Evolutionary conservation across 768 basidiomycete species (phyloP), one percentile per base, ranked within the genome.

Genomic region (Pholiota microspora): DNA sequence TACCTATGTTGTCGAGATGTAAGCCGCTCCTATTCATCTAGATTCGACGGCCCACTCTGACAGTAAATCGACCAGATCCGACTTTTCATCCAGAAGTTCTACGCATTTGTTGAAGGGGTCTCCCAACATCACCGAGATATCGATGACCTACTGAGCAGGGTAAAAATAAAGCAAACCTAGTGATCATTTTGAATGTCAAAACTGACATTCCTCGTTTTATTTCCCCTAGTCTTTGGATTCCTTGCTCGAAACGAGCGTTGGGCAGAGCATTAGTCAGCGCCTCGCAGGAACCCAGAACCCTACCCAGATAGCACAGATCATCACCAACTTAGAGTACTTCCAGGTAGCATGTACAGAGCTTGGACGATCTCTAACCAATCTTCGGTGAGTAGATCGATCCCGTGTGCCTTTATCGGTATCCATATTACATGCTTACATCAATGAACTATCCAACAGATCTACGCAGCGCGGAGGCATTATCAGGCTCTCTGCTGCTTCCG

Each of bases 41-140:
- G 13, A 52, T 35, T 29, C 31, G 21, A 15, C n/a, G 16, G 25
- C 44, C 9, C 13, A 13, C 35, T 10, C 3, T 28, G 35, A 21
- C 21, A n/a, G n/a, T n/a, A n/a, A n/a, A 18, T 46, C 35, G 40
- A 24, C 25, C 73, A 96, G 85, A 89, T 96, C 55, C 86, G 92
- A 23, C 78, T 76, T 38, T 98, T 96, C 64, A 89, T 97, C 34
- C 89, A 94, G 61, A 93, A 92, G 62, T 98, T 97, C 73, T 96
- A 98, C 67, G 87, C 92, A 21, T 99, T 98, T 69, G 85, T 95
- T 0, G 97, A 99, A 62, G 96, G 96, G 7, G 90, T 97, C 4
- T 86, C 89, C 2, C 92, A 95, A 65, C 89, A 93, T 54, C 90
- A 94, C 68, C 81, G 88, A 38, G 89, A 95, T 65, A 91, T 95